phyloP scores from a whole-genome alignment of 2,329 filamentous ascomycete genomes.

The Ustulina deusta region DNA sequence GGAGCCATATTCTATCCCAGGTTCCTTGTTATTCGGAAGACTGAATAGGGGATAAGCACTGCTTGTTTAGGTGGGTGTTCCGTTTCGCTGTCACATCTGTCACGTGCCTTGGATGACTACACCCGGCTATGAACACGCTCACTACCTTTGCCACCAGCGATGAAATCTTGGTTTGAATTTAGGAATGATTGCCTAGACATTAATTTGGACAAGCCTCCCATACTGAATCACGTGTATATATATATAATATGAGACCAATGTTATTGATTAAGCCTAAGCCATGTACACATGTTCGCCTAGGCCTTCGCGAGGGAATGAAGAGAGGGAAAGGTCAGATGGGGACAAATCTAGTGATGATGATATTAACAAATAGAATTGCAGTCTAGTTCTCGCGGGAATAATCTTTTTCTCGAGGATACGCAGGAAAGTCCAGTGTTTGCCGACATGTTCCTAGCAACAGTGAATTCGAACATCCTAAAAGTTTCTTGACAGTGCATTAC shows the following conservation, averaged over 20 bases:
- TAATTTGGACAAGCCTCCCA: not conserved
- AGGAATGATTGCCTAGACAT: not conserved
- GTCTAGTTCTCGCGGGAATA: no score
- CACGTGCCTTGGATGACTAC: not conserved
- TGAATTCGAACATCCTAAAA: no score
- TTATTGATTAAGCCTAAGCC: not conserved
- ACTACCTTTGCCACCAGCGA: not conserved
- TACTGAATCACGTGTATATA: not conserved
- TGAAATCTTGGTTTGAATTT: not conserved
- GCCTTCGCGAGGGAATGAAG: not conserved
- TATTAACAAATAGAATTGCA: not conserved
- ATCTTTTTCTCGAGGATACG: no score
- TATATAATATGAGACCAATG: no score
- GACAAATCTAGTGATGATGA: not conserved
- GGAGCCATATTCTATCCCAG: not conserved
- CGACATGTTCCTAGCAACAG: no score
- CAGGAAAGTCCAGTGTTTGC: no score
- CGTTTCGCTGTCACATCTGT: constrained; percentile 1
- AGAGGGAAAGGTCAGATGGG: not conserved
- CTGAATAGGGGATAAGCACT: not conserved
- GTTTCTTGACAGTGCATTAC: no score
- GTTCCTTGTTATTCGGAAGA: not conserved
- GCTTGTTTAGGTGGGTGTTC: not conserved
- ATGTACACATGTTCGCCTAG: not conserved
- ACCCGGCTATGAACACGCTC: not conserved